Evolutionary conservation across 164 flowering plant genomes (phyloP).

Genomic region (Chimonanthus salicifolius): DNA sequence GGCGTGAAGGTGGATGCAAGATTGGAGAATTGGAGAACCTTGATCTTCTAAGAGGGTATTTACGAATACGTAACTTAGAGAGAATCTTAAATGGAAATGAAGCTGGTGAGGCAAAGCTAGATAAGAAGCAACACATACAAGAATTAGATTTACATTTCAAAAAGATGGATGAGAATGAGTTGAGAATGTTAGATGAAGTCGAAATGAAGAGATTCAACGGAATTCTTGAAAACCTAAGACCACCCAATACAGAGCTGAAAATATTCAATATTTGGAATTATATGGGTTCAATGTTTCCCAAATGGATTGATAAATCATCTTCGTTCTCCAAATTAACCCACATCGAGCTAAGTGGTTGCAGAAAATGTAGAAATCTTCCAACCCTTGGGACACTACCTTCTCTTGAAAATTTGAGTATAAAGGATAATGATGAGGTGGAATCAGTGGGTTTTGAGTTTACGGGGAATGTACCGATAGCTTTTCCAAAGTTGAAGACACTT

Average conservation of each 20-base stretch:
- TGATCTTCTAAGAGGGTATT: constrained; percentile 1
- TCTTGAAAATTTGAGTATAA: neutral
- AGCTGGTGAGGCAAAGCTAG: neutral
- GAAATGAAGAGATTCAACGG: neutral
- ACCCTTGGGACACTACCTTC: constrained; percentile 7
- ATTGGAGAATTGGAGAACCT: constrained; percentile 10
- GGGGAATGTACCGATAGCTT: constrained; percentile 1
- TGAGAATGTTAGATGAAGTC: neutral
- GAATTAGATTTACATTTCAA: neutral
- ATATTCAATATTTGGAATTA: neutral
- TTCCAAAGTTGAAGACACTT: constrained; percentile 5
- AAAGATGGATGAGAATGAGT: neutral
- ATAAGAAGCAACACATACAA: neutral
- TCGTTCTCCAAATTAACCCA: neutral
- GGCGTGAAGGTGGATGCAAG: neutral
- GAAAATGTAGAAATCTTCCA: neutral
- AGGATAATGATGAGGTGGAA: neutral
- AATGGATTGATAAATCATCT: constrained; percentile 1
- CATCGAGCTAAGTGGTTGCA: neutral
- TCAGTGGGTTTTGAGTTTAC: neutral
- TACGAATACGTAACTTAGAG: neutral
- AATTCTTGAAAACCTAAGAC: constrained; percentile 1
- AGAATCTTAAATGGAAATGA: neutral
- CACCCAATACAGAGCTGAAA: neutral
- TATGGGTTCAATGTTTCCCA: neutral